Percentiles rank a stretch among this genome's conserved stretches.
phyloP scores from a whole-genome alignment of 2,329 filamentous ascomycete genomes.

The Xylariales sp. region DNA sequence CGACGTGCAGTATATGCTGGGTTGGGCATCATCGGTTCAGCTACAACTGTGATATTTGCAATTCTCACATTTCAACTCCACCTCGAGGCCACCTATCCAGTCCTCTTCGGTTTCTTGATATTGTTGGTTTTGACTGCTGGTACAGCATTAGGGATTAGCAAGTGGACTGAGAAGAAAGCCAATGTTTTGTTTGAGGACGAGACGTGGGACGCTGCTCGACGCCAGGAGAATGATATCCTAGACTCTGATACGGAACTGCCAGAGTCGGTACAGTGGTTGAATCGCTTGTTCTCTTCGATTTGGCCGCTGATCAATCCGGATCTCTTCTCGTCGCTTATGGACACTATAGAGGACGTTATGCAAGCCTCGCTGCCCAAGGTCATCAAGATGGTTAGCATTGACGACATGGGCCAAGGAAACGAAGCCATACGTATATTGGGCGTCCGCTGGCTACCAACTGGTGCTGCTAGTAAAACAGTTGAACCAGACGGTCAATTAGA shows the following conservation, averaged over 20 bases:
- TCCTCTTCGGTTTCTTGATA: slow-evolving; percentile 16
- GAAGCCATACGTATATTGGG: slow-evolving; percentile 68
- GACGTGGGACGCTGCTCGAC: slow-evolving; percentile 61
- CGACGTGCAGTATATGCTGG: slow-evolving; percentile 30
- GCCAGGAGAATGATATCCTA: slow-evolving; percentile 42
- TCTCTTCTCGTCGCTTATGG: slow-evolving; percentile 62
- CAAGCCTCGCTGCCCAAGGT: slow-evolving; percentile 67
- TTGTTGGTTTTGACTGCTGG: slow-evolving; percentile 21
- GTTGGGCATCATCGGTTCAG: slow-evolving; percentile 26
- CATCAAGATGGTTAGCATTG: slow-evolving; percentile 70
- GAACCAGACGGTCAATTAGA: slow-evolving; percentile 53
- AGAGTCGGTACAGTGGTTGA: slow-evolving; percentile 69
- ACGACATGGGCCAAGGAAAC: slow-evolving; percentile 72
- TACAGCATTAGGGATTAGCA: slow-evolving; percentile 41
- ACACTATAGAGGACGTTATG: slow-evolving; percentile 76
- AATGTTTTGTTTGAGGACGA: slow-evolving; percentile 63
- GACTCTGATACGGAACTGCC: slow-evolving; percentile 44
- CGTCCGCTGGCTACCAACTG: slow-evolving; percentile 67
- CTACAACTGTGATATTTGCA: slow-evolving; percentile 18
- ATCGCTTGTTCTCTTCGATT: slow-evolving; percentile 61
- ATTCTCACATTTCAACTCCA: slow-evolving; percentile 14
- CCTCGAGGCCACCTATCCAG: slow-evolving; percentile 11
- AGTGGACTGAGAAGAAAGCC: slow-evolving; percentile 60
- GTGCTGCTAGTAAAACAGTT: slow-evolving; percentile 61
- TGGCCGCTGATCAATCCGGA: slow-evolving; percentile 77